Evolutionary conservation across 768 basidiomycete genomes (phyloP).

Genomic region (Dioszegia aurantiaca): DNA sequence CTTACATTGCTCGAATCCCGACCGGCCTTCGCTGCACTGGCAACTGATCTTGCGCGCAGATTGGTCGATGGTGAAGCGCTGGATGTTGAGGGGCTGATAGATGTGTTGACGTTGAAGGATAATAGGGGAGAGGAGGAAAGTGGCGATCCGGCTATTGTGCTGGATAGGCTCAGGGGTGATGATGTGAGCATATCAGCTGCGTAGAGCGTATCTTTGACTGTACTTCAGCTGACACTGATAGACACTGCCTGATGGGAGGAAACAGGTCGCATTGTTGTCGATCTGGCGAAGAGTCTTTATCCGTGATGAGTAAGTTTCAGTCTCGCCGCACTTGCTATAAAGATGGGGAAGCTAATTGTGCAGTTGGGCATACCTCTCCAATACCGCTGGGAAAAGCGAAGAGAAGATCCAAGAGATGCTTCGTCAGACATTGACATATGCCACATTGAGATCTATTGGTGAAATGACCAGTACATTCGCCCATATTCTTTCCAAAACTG

Average conservation of each 20-base stretch:
- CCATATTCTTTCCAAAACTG: not conserved
- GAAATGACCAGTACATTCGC: conserved; percentile 29
- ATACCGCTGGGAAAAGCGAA: conserved; percentile 73
- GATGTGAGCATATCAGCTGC: conserved; percentile 57
- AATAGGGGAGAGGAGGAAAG: conserved; percentile 57
- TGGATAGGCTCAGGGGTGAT: conserved; percentile 41
- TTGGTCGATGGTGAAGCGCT: conserved; percentile 73
- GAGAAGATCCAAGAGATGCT: conserved; percentile 70
- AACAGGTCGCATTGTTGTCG: conserved; percentile 66
- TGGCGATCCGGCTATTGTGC: conserved; percentile 59
- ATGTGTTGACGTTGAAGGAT: conserved; percentile 81
- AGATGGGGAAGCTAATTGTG: not conserved
- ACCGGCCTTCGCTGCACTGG: conserved; percentile 63
- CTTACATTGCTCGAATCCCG: conserved; percentile 57
- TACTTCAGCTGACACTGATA: conserved; percentile 42
- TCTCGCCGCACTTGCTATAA: not conserved
- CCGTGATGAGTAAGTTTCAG: conserved; percentile 72
- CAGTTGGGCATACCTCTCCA: conserved; percentile 75
- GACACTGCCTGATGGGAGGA: conserved; percentile 69
- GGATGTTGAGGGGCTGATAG: conserved; percentile 73
- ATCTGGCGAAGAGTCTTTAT: conserved; percentile 86
- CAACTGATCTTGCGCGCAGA: conserved; percentile 66
- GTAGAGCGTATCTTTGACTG: no score
- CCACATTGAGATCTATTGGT: conserved; percentile 56
- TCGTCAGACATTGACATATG: conserved; percentile 69